Conservation (phyloP, 2,329 filamentous ascomycete species). For the Fusarium pseudonygamai region DNA sequence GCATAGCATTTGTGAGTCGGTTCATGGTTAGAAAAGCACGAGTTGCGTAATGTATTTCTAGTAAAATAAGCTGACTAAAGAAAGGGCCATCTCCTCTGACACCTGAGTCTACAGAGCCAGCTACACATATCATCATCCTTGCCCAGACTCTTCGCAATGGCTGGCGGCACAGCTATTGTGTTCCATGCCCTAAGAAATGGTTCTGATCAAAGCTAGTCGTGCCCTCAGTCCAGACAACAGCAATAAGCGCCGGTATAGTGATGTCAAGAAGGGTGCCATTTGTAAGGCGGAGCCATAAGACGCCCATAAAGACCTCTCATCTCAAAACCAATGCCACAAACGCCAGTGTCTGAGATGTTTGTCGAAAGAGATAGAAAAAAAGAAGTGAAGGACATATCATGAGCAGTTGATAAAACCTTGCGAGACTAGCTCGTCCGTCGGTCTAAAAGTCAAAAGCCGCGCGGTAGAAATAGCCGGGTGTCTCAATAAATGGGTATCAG, state of each 20-base stretch:
- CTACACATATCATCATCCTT: conserved; percentile 32
- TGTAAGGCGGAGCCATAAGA: conserved; percentile 11
- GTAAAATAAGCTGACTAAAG: conserved; percentile 34
- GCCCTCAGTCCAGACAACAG: conserved; percentile 11
- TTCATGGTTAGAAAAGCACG: conserved; percentile 1
- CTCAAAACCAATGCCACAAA: conserved; percentile 34
- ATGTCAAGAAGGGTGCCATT: conserved; percentile 20
- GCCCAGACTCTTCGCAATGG: not conserved
- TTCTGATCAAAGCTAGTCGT: conserved; percentile 1
- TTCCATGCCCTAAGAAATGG: not conserved
- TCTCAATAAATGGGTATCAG: conserved; percentile 35
- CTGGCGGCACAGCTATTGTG: not conserved
- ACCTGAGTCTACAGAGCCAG: conserved; percentile 42
- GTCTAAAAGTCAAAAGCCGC: conserved; percentile 20
- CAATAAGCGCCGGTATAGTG: conserved; percentile 1
- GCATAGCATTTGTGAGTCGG: not conserved
- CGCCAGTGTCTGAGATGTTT: conserved; percentile 28
- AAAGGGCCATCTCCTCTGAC: conserved; percentile 37
- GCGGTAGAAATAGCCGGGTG: conserved; percentile 14
- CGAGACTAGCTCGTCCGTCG: conserved; percentile 14
- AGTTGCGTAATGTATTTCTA: conserved; percentile 32
- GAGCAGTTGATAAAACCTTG: conserved; percentile 27
- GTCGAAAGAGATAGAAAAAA: conserved; percentile 15
- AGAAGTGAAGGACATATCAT: conserved; percentile 21
- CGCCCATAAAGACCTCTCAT: conserved; percentile 25